Conservation (phyloP, 2,329 filamentous ascomycete species). For the Neofusicoccum umdonicola region DNA sequence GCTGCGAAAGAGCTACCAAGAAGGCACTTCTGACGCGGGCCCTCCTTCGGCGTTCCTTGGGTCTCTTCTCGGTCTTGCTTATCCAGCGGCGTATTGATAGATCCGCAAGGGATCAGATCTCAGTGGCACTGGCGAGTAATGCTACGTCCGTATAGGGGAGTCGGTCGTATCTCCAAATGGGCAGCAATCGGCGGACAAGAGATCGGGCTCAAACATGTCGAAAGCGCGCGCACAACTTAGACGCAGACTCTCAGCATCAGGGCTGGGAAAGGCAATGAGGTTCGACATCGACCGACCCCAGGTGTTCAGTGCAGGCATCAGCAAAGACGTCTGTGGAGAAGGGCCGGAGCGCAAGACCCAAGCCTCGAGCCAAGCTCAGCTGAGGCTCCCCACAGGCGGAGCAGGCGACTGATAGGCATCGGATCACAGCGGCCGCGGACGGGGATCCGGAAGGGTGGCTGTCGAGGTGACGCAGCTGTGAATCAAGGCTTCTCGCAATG, state of each 20-base stretch:
- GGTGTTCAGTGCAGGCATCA: background rate
- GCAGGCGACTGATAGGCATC: background rate
- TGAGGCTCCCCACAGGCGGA: background rate
- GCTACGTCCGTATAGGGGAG: background rate
- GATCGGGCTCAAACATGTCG: too few species aligned
- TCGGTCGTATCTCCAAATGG: background rate
- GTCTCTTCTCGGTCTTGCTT: background rate
- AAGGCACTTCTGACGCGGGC: background rate
- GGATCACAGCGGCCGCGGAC: background rate
- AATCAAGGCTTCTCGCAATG: background rate
- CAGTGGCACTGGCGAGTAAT: background rate
- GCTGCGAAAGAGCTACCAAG: too few species aligned
- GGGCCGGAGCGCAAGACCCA: background rate
- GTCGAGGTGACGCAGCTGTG: background rate
- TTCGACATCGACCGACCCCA: too few species aligned
- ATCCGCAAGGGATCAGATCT: background rate
- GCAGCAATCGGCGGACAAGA: background rate
- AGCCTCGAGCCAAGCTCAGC: background rate
- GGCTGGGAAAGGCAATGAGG: too few species aligned
- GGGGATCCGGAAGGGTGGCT: background rate
- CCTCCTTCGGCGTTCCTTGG: background rate
- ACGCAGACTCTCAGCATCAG: too few species aligned
- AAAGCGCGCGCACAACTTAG: too few species aligned
- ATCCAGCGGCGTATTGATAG: background rate
- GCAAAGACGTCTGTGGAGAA: background rate